A percentile compares a stretch with the other conserved stretches of the same genome.
These are phyloP conservation scores for Exobasidium cylindrosporum DNA, from an alignment of 1,284 basidiomycete species.

Conservation along the genomic window DNA sequence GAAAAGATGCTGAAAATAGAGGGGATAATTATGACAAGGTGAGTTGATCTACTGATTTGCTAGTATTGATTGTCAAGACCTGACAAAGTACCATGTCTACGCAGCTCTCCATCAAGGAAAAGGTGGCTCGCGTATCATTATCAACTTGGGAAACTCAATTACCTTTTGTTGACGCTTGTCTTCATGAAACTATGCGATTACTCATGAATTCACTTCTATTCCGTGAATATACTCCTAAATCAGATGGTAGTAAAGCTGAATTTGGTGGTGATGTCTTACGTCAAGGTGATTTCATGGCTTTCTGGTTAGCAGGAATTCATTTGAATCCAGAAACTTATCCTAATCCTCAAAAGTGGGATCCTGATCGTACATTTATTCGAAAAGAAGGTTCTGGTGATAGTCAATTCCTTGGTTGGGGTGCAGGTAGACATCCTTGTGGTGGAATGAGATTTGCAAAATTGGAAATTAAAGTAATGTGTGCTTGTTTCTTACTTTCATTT, in stretches of 20 bases:
- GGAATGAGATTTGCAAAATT: not conserved
- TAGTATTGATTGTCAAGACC: too few relatives aligned
- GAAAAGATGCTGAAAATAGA: too few relatives aligned
- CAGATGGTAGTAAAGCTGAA: not conserved
- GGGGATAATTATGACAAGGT: too few relatives aligned
- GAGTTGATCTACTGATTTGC: too few relatives aligned
- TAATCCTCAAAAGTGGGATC: not conserved
- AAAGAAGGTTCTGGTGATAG: not conserved
- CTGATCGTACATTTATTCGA: not conserved
- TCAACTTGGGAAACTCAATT: not conserved
- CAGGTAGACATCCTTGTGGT: not conserved
- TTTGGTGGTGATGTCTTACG: not conserved
- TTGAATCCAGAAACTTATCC: not conserved
- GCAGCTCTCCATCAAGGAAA: not conserved
- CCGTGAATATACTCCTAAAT: not conserved
- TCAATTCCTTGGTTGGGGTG: not conserved
- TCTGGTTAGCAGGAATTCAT: not conserved
- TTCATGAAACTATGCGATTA: not conserved
- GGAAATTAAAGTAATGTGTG: not conserved
- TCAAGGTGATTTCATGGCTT: not conserved
- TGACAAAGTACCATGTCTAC: not conserved
- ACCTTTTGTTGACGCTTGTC: not conserved
- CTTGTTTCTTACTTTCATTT: not conserved
- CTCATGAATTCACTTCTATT: not conserved
- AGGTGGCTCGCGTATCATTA: not conserved